Conservation (phyloP, 2,329 filamentous ascomycete genomes). For the Exophiala spinifera region DNA sequence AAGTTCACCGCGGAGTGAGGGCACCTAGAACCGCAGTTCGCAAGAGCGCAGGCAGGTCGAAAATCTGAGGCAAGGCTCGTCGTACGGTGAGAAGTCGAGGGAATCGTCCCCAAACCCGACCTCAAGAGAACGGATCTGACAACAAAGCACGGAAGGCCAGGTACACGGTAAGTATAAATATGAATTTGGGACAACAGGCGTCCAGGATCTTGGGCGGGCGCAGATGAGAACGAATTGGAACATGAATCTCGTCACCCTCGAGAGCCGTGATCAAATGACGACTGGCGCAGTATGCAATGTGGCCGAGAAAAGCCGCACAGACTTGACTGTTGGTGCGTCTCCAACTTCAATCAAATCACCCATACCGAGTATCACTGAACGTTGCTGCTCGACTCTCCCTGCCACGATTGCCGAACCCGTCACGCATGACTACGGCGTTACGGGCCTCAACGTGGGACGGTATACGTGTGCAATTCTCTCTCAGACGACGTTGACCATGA, state of each 20-base stretch:
- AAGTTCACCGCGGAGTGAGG: conserved; percentile 2
- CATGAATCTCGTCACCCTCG: not conserved
- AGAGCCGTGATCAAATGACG: not conserved
- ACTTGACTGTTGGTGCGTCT: not conserved
- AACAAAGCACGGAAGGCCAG: not conserved
- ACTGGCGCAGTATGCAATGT: not conserved
- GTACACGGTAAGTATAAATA: not conserved
- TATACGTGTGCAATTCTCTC: conserved; percentile 1
- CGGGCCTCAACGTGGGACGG: not conserved
- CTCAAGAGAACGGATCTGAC: not conserved
- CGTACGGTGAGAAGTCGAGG: not conserved
- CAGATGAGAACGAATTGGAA: not conserved
- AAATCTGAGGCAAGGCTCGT: not conserved
- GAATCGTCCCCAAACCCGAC: not conserved
- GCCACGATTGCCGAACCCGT: not conserved
- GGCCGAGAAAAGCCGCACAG: not conserved
- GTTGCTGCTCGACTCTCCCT: no score
- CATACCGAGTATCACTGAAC: no score
- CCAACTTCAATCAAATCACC: not conserved
- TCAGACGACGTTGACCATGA: conserved; percentile 5
- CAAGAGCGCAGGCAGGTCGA: not conserved
- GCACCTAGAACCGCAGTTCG: not conserved
- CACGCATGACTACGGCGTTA: not conserved
- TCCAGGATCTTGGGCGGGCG: not conserved
- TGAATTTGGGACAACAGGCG: not conserved